Evolutionary conservation across 768 basidiomycete species (phyloP), one percentile per base, ranked within the genome.

Genomic region (Termitomyces sp.): DNA sequence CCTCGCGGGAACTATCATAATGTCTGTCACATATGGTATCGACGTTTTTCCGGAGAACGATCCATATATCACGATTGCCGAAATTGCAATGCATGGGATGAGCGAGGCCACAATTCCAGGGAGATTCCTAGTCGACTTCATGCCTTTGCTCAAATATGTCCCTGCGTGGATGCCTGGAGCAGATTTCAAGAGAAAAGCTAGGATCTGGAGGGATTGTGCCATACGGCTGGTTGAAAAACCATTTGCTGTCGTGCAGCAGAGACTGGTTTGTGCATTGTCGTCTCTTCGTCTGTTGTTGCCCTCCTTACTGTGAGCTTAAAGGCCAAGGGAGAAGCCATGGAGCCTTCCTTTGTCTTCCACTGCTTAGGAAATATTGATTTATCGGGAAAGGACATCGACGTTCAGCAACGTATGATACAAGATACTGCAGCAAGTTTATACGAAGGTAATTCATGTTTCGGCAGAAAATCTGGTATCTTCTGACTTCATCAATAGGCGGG

Each of bases 101-200:
- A 60, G 65, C 11, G 67, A 61, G n/a, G 63, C 67, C 11, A 64
- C 55, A 6, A 65, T 64, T 40, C 60, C 67, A 12, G 70, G 68
- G 2, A 51, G 67, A 0, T 75, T 65, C 56, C 60, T 73, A 5
- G 71, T 71, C 41, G 72, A 77, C 28, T 53, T 62, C 0, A 35
- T 68, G 26, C 65, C 65, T 17, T n/a, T 64, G 17, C 55, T 77
- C 17, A 68, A 68, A 55, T 62, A 72, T 40, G 47, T 75, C 0
- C 74, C 74, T 3, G 59, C 48, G 2, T 74, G 71, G 68, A 56
- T 74, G 38, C 72, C 75, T 21, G 69, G 71, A 1, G 66, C 66
- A 0, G 68, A 60, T 21, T 76, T 76, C 62, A 65, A 73, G 57
- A 60, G 57, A 1, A 62, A 64, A 24, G 75, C 75, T 2, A 58